Conservation (phyloP, 495 filamentous ascomycete species). For the Hypomontagnella monticulosa region DNA sequence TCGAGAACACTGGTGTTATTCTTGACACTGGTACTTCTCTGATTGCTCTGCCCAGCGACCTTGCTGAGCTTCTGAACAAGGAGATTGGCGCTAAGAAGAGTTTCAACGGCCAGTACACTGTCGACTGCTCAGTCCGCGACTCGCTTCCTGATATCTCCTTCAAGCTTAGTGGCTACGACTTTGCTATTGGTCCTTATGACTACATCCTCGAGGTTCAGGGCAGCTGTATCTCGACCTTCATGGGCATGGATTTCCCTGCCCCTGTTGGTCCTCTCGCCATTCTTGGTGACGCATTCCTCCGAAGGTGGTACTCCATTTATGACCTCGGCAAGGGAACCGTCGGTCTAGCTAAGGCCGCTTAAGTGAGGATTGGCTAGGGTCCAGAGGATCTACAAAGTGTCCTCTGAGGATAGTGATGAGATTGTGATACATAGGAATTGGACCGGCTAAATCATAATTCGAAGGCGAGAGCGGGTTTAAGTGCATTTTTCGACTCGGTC, state of each 20-base stretch:
- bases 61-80: conserved; percentile 97
- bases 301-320: conserved; percentile 97
- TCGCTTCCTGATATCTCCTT: conserved; percentile 88
- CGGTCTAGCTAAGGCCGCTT: conserved; percentile 86
- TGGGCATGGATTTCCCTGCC: conserved; percentile 96
- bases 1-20: conserved; percentile 93
- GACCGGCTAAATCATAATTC: conserved; percentile 33
- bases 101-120: conserved; percentile 91
- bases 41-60: conserved; percentile 89
- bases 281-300: conserved; percentile 96
- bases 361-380: conserved; percentile 32
- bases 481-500: conserved; percentile 21
- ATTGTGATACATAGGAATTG: conserved; percentile 25
- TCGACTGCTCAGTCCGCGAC: conserved; percentile 88
- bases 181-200: conserved; percentile 87
- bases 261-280: conserved; percentile 94
- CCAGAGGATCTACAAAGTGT: conserved; percentile 15
- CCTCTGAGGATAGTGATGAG: conserved; percentile 17
- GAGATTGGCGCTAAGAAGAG: conserved; percentile 98
- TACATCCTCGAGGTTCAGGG: conserved; percentile 97
- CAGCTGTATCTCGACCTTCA: conserved; percentile 95
- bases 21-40: conserved; percentile 99
- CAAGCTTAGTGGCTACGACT: conserved; percentile 86
- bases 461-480: conserved; percentile 27
- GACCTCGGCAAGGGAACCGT: conserved; percentile 86